phyloP scores from a whole-genome alignment of 2,329 filamentous ascomycete species.

The Botrytis paeoniae region DNA sequence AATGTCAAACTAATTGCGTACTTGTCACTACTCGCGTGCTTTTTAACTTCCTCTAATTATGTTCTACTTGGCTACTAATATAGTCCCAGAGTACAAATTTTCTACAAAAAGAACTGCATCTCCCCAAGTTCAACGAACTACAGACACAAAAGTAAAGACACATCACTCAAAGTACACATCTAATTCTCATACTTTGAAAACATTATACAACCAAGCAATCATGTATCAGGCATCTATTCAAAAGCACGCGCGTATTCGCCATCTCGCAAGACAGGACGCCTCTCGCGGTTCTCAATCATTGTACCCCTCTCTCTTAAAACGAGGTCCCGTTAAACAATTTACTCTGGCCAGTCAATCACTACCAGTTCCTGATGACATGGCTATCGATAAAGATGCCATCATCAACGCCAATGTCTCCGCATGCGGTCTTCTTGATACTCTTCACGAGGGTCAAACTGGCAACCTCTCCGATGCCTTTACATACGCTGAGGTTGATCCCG shows the following conservation, averaged over 20 bases:
- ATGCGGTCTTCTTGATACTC: accelerated
- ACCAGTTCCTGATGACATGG: not conserved
- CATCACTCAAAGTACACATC: not conserved
- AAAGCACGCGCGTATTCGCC: not conserved
- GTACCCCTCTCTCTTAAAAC: not conserved
- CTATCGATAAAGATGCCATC: not conserved
- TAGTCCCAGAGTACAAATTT: not conserved
- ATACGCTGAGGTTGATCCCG: no score
- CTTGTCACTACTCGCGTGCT: not conserved
- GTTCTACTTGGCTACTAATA: not conserved
- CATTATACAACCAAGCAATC: not conserved
- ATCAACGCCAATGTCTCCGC: not conserved
- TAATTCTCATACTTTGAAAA: not conserved
- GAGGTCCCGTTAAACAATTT: not conserved
- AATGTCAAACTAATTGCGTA: not conserved
- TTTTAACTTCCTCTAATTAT: not conserved
- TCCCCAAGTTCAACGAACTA: not conserved
- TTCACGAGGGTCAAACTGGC: not conserved
- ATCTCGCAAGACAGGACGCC: not conserved
- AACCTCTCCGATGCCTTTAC: not conserved
- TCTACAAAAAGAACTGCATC: not conserved
- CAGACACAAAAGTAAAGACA: not conserved
- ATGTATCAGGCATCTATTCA: not conserved
- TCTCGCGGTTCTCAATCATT: not conserved
- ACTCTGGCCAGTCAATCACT: not conserved